phyloP scores from a whole-genome alignment of 2,329 filamentous ascomycete species.

The Sarocladium oryzae region DNA sequence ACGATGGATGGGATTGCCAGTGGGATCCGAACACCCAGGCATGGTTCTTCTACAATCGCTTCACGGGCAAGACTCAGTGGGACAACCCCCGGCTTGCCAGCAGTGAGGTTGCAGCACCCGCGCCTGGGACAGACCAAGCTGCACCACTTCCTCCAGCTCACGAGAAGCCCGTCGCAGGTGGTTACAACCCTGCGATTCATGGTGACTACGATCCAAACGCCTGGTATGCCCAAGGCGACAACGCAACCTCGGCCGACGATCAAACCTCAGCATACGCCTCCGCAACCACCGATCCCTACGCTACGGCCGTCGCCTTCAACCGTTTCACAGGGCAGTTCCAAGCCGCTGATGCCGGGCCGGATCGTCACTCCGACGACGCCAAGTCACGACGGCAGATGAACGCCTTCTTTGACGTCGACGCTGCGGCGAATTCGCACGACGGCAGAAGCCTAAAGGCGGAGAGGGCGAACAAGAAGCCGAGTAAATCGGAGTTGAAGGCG shows the following conservation, averaged over 20 bases:
- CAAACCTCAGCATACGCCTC: constrained; percentile 20
- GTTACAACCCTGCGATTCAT: constrained; percentile 94
- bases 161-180: constrained; percentile 48
- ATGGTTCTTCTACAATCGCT: constrained; percentile 82
- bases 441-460: constrained; percentile 89
- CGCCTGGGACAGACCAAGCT: constrained; percentile 18
- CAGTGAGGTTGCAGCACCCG: constrained; percentile 21
- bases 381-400: constrained; percentile 86
- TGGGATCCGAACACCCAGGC: constrained; percentile 65
- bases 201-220: constrained; percentile 94
- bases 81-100: constrained; percentile 72
- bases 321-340: constrained; percentile 85
- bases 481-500: constrained; percentile 78
- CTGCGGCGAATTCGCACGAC: constrained; percentile 84
- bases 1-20: constrained; percentile 73
- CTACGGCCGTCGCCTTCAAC: constrained; percentile 74
- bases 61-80: constrained; percentile 71
- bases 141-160: constrained; percentile 27
- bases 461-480: constrained; percentile 75
- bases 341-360: constrained; percentile 56
- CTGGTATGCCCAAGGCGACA: constrained; percentile 70
- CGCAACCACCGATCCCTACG: constrained; percentile 44
- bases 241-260: constrained; percentile 11
- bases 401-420: constrained; percentile 92
- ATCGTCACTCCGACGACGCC: constrained; percentile 78